Base-by-base conservation (phyloP, 2,329 filamentous ascomycete species). In the Aspergillus oerlinghausenensis region DNA sequence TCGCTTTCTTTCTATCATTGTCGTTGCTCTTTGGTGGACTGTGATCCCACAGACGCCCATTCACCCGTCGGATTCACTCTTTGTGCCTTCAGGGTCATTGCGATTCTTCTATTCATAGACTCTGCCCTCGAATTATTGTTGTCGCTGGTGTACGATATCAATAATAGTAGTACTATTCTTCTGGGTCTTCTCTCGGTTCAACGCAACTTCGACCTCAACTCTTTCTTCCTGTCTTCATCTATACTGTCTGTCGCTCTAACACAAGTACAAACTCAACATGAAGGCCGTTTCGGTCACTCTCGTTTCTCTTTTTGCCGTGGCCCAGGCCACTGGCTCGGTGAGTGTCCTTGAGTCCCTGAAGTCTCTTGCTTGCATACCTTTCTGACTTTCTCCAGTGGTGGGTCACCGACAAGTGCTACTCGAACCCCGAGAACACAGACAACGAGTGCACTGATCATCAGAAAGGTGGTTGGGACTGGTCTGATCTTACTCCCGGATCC, bases 361-460 rank as follows among this genome's bases (percentile, higher is more conserved):
- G 19, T 4, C 29, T 21, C n/a, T 35, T 19, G 21, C 40, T 43
- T 50, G 19, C 17, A 32, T 23, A 28, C 32, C 28, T 21, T 42
- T 35, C 25, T 55, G 48, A 52, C 60, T 55, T 14, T 55, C 28
- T 51, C 5, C 61, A 74, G 67, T 70, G 72, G 65, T 87, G 83
- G 80, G 74, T 76, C 57, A 74, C 79, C 61, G 77, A 79, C 55
- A 67, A 73, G 50, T 73, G 79, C 58, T 95, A 86, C 80, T 79
- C 79, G 50, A 88, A 81, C 73, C 90, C 91, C 11, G 76, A 78
- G 57, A 91, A 89, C 81, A 85, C 82, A 68, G 78, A 90, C 79
- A 94, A 94, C 79, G 76, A 87, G 67, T 97, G 93, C 76, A 85
- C 82, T 57, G 72, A 82, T n/a, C 74, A 85, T 63, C 89, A 95